These are phyloP conservation scores for Mesembryanthemum crystallinum DNA, from an alignment of 148 eudicot species.

Conservation along the genomic window DNA sequence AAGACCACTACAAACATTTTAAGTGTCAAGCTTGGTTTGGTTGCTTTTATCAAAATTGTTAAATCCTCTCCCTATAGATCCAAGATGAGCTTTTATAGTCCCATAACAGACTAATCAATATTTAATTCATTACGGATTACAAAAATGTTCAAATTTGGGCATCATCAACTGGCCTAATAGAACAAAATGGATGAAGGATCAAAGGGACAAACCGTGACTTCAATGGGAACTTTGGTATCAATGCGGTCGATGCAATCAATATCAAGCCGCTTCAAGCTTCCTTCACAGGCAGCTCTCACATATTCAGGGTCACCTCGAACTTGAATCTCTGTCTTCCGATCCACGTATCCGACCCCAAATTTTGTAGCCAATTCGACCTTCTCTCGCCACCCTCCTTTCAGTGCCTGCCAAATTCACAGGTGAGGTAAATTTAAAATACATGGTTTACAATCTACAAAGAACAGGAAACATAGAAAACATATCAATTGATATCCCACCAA, in stretches of 20 bases:
- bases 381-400: constrained; percentile 33
- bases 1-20: no score
- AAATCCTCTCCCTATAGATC: no score
- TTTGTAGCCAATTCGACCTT: constrained; percentile 35
- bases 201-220: constrained; percentile 35
- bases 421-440: not conserved
- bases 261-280: constrained; percentile 40
- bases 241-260: constrained; percentile 35
- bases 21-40: no score
- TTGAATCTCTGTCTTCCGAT: constrained; percentile 14
- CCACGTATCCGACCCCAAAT: constrained; percentile 22
- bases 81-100: no score
- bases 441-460: no score
- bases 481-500: no score
- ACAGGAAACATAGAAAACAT: no score
- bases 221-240: constrained; percentile 36
- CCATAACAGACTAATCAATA: no score
- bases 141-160: no score
- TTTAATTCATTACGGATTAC: no score
- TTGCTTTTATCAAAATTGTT: no score
- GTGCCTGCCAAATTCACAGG: constrained; percentile 22
- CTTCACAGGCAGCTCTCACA: constrained; percentile 37
- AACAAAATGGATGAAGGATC: not conserved
- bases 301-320: constrained; percentile 36
- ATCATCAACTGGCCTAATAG: no score